phyloP scores from a whole-genome alignment of 2,329 filamentous ascomycete genomes.

The Zasmidium cellare region DNA sequence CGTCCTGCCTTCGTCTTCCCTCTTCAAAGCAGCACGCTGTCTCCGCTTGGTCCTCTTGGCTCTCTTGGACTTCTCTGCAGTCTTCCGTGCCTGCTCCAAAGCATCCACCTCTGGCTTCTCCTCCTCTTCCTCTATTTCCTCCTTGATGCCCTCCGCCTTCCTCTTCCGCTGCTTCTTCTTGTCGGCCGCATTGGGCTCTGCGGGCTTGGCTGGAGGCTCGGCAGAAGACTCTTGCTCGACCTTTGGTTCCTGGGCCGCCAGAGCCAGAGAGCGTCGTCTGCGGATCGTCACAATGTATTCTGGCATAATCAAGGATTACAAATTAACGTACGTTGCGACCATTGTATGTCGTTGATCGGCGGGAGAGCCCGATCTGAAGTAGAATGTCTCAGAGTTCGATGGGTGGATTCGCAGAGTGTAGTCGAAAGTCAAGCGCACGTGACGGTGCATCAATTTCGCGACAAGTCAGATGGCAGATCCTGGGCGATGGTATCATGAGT shows the following conservation, averaged over 20 bases:
- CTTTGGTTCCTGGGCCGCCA: not conserved
- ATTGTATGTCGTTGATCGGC: not conserved
- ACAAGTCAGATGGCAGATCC: not conserved
- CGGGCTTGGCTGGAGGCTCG: not conserved
- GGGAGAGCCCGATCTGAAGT: not conserved
- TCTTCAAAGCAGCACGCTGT: not conserved
- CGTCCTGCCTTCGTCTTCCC: not conserved
- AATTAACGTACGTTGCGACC: not conserved
- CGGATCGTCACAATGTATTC: not conserved
- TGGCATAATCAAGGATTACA: not conserved
- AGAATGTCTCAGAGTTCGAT: not conserved
- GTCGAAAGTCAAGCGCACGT: not conserved
- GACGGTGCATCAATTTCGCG: not conserved
- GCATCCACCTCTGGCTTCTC: not conserved
- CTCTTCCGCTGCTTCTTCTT: not conserved
- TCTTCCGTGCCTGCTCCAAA: not conserved
- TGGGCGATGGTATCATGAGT: not conserved
- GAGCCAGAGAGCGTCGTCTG: not conserved
- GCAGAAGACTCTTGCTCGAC: not conserved
- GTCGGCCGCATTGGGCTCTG: not conserved
- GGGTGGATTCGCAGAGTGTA: not conserved
- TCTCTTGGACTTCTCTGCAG: conserved; percentile 3
- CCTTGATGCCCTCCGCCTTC: not conserved
- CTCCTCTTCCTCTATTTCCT: not conserved
- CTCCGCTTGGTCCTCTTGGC: conserved; percentile 1